Evolutionary conservation across 1,139 yeast species (phyloP), one percentile per base, ranked within the genome.

Genomic region (Nakaseomyces sp.): DNA sequence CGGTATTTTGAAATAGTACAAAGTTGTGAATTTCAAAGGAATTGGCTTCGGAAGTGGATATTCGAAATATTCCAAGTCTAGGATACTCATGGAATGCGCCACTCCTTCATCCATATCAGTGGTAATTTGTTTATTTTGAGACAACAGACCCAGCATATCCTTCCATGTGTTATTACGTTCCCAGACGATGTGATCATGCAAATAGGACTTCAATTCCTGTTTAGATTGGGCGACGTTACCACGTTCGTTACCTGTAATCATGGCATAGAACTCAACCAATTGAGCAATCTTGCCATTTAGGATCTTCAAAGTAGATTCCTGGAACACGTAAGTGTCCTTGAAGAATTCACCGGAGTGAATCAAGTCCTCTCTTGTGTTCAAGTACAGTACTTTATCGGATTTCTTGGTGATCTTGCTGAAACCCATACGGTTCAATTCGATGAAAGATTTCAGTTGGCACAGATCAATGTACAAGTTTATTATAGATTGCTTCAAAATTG

Each of bases 111-210:
- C 50, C 18, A 52, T 54, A 26, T 57, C 63, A 15, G 58, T 48
- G 19, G 52, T 48, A 19, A 61, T 48, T 25, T 56, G 59, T 24
- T 60, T 60, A 24, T 61, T 57, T 40, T 72, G 71, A 47, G 79
- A 71, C 53, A 77, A 81, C 45, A 79, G 61, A 1, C 83, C 81
- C 48, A 79, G 69, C 79, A 79, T 76, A 56, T 79, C 85, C 56
- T 80, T 74, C 86, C 86, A 80, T 5, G 79, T 79, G 0, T 84
- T 79, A 49, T 79, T 77, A 64, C 86, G 70, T 60, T 80, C 86
- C 82, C 86, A 81, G 8, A 81, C 85, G 43, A 81, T 81, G 56
- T 79, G 85, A 50, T 81, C 87, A 57, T 84, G 73, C 47, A 81
- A 66, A 54, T 74, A 79, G 4, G 81, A 72, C 43, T 79, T 76